These are phyloP conservation scores for Cenococcum geophilum DNA, from an alignment of 495 filamentous ascomycete genomes.

Conservation along the genomic window DNA sequence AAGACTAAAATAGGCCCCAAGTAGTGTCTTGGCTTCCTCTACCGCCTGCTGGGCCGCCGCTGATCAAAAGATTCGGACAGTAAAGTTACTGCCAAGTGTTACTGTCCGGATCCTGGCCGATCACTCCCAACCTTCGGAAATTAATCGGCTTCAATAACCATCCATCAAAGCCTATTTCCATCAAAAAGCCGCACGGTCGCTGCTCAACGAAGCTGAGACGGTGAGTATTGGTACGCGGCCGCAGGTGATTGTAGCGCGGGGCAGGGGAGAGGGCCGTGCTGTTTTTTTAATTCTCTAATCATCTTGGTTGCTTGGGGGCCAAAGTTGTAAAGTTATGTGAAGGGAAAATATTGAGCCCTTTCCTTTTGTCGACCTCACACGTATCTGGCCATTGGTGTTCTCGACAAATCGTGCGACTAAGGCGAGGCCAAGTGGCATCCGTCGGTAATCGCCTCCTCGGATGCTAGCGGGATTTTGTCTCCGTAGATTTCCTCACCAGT, in stretches of 20 bases:
- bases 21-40: too few species aligned
- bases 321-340: slow-evolving; percentile 9
- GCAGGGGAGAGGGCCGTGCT: not conserved
- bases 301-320: slow-evolving; percentile 15
- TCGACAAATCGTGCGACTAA: slow-evolving; percentile 19
- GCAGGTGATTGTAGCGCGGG: not conserved
- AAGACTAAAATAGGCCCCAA: too few species aligned
- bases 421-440: slow-evolving; percentile 8
- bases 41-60: too few species aligned
- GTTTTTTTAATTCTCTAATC: slow-evolving; percentile 15
- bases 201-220: slow-evolving; percentile 16
- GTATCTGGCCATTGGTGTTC: slow-evolving; percentile 14
- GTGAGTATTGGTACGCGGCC: slow-evolving; percentile 18
- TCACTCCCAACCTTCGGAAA: slow-evolving; percentile 8
- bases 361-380: slow-evolving; percentile 7
- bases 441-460: not conserved
- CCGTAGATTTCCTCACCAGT: slow-evolving; percentile 3
- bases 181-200: slow-evolving; percentile 1
- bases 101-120: slow-evolving; percentile 7
- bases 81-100: too few species aligned
- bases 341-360: slow-evolving; percentile 16
- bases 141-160: slow-evolving; percentile 21
- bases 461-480: not conserved
- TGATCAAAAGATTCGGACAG: too few species aligned
- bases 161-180: slow-evolving; percentile 21